These are phyloP conservation scores for Xerocomellus chrysenteron DNA, from an alignment of 768 basidiomycete genomes.

Conservation along the genomic window DNA sequence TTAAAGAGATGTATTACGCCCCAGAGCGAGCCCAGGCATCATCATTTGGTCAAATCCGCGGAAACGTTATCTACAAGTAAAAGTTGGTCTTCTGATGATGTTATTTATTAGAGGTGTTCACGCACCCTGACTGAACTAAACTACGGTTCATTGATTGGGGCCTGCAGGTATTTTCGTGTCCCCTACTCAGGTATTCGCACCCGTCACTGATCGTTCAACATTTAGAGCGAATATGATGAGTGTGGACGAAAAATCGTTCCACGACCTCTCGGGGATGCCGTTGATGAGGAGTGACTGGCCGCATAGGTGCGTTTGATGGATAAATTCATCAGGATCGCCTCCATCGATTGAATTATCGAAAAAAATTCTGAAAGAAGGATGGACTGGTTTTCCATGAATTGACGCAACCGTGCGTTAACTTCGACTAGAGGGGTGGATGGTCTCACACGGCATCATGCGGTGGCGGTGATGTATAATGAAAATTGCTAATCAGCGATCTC, in stretches of 20 bases:
- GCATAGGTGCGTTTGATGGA: constrained; percentile 11
- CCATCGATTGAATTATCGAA: background rate
- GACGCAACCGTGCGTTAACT: constrained; percentile 22
- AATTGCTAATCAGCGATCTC: constrained; percentile 24
- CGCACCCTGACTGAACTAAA: background rate
- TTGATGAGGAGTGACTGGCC: constrained; percentile 8
- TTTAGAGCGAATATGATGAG: constrained; percentile 4
- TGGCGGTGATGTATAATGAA: constrained; percentile 32
- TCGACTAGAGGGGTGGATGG: constrained; percentile 15
- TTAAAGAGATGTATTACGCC: constrained; percentile 8
- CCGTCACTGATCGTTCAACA: background rate
- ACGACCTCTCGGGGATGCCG: constrained; percentile 15
- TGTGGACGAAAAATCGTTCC: constrained; percentile 10
- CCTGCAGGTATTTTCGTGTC: constrained; percentile 4
- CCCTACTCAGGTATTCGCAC: background rate
- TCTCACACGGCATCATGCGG: constrained; percentile 25
- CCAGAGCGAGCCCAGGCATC: constrained; percentile 5
- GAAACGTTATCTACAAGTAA: constrained; percentile 17
- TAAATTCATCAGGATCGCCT: background rate
- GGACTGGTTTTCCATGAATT: constrained; percentile 17
- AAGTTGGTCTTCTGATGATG: background rate
- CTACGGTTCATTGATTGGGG: constrained; percentile 8
- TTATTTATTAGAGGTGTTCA: constrained; percentile 1
- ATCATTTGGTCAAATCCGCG: constrained; percentile 20
- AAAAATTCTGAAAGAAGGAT: background rate